phyloP scores from a whole-genome alignment of 441 rosid species.

The Hypseocharis bilobata region DNA sequence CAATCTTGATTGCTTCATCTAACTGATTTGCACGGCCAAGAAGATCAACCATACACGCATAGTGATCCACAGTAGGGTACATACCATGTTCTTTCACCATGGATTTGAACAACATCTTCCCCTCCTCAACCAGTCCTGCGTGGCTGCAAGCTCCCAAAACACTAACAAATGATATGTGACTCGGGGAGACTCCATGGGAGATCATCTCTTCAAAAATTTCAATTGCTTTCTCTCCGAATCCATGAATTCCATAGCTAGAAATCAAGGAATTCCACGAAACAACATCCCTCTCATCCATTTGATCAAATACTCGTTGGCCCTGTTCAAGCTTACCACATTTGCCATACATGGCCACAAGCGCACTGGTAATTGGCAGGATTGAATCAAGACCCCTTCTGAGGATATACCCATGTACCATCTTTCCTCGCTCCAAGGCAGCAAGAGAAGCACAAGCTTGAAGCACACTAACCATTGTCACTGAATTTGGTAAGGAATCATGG shows the following conservation, averaged over 20 bases:
- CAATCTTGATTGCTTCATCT: conserved; percentile 50
- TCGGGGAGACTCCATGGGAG: conserved; percentile 35
- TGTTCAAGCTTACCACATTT: conserved; percentile 51
- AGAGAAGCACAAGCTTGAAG: conserved; percentile 66
- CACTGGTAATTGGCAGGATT: conserved; percentile 49
- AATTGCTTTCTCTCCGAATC: conserved; percentile 49
- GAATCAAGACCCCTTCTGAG: conserved; percentile 61
- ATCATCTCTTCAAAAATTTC: conserved; percentile 46
- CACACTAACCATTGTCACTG: conserved; percentile 64
- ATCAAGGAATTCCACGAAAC: conserved; percentile 63
- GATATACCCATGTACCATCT: conserved; percentile 48
- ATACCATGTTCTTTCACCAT: conserved; percentile 47
- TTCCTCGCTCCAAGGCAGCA: conserved; percentile 64
- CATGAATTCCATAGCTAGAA: conserved; percentile 55
- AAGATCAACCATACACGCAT: conserved; percentile 71
- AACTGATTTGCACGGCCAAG: conserved; percentile 60
- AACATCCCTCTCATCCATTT: conserved; percentile 48
- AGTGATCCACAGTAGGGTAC: conserved; percentile 49
- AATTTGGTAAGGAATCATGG: conserved; percentile 37
- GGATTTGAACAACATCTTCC: conserved; percentile 43
- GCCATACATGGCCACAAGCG: conserved; percentile 59
- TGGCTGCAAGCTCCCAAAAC: conserved; percentile 72
- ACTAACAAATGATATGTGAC: conserved; percentile 47
- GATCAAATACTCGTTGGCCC: conserved; percentile 49
- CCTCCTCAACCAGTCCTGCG: conserved; percentile 60